Evolutionary conservation across 2,329 filamentous ascomycete genomes (phyloP), one percentile per base, ranked within the genome.

Genomic region (Chrysosporium queenslandicum): DNA sequence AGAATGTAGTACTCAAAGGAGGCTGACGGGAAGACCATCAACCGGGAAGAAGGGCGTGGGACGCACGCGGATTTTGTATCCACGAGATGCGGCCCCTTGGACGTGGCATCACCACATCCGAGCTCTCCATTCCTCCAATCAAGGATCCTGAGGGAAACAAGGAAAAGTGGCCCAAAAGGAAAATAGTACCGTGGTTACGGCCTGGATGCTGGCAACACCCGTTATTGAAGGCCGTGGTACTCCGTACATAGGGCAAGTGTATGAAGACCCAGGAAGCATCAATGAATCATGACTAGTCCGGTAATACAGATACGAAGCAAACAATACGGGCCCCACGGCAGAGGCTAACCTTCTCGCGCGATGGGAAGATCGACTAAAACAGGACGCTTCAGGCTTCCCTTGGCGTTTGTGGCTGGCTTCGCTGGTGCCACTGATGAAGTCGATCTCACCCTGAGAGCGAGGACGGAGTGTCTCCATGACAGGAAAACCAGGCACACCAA

Each of bases 41-140:
- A 12, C n/a, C 3, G 25, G 42, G 37, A 36, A 48, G 39, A 36
- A 25, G 51, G 41, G 30, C 36, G 34, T 32, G 29, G 43, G 48
- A 58, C 52, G 36, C 46, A 53, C 50, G 54, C 50, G 37, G 27
- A 29, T 53, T 53, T 40, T 48, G 50, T 53, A 53, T 45, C 45
- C 45, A 45, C 42, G 50, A 41, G 16, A n/a, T 32, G 32, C 12
- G 8, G 37, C 25, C 46, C 36, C 46, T n/a, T 41, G 34, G 18
- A 39, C 9, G 9, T 3, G 36, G 8, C 20, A 40, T 41, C 46
- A 40, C 30, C 30, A 16, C 20, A 4, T 20, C n/a, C 5, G 29
- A 3, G 32, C 20, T 27, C 16, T 20, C 4, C 8, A 29, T n/a
- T 36, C 16, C 11, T 25, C 45, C n/a, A 37, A 25, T 47, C 20